phyloP scores from a whole-genome alignment of 805 yeast species.

The Hanseniaspora lindneri region DNA sequence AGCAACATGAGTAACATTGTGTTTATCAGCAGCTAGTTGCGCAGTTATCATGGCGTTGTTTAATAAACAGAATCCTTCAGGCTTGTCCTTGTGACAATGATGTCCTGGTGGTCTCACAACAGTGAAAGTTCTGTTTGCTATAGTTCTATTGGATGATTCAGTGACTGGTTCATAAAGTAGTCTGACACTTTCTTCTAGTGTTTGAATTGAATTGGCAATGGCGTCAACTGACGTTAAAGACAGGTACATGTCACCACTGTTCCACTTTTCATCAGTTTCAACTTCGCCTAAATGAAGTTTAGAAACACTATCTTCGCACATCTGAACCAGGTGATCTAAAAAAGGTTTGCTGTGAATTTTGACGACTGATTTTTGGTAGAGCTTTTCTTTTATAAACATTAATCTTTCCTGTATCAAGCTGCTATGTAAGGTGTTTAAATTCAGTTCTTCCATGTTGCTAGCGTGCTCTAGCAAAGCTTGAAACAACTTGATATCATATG shows the following conservation, averaged over 20 bases:
- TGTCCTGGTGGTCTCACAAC: constrained; percentile 78
- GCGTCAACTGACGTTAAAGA: constrained; percentile 57
- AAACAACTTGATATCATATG: constrained; percentile 9
- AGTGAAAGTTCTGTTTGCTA: constrained; percentile 43
- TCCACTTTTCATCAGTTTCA: constrained; percentile 76
- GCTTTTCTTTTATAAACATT: not conserved
- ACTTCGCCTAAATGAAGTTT: constrained; percentile 43
- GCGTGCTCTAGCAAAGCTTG: not conserved
- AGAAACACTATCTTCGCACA: constrained; percentile 48
- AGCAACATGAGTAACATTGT: constrained; percentile 67
- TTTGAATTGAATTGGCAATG: constrained; percentile 63
- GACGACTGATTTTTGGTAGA: constrained; percentile 39
- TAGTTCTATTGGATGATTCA: not conserved
- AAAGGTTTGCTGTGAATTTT: constrained; percentile 65
- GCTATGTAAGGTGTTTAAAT: not conserved
- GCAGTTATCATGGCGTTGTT: constrained; percentile 74
- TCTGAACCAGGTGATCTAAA: constrained; percentile 46
- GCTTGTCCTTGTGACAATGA: constrained; percentile 72
- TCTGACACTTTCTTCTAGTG: constrained; percentile 62
- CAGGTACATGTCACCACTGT: constrained; percentile 68
- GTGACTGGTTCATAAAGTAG: constrained; percentile 26
- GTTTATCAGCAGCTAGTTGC: constrained; percentile 54
- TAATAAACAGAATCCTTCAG: constrained; percentile 71
- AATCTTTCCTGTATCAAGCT: not conserved
- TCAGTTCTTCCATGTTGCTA: not conserved